Evolutionary conservation across 75 land plant species (phyloP), one percentile per base, ranked within the genome.

Genomic region (Cryptomeria japonica): DNA sequence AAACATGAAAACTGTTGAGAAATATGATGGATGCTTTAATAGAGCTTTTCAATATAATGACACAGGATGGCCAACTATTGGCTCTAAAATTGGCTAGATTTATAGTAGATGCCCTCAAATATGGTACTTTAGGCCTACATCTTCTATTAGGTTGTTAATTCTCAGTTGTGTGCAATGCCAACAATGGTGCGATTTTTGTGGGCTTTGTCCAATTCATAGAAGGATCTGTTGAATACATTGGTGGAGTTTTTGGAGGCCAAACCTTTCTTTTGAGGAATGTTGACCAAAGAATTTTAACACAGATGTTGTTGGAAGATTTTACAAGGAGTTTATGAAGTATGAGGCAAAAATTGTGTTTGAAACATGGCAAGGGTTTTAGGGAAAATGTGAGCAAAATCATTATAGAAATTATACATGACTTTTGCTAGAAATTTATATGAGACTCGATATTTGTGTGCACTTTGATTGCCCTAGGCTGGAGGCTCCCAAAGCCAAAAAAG

Each of bases 1-100:
- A n/a, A n/a, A n/a, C n/a, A n/a, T n/a, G n/a, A 68, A n/a, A 22
- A 68, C 31, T 22, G n/a, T 0, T 9, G 72, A 4, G 6, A 13
- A 5, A 22, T 5, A 68, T 7, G 18, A 95, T 95, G 99, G 97
- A 96, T 44, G 92, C 96, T 38, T 87, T 97, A 88, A 89, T 82
- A 42, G 92, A 95, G 92, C 95, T 97, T 32, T 93, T 93, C 85
- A 96, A 96, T 78, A 90, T 96, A 47, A 90, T 97, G 39, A 94
- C 95, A 42, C 88, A 89, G 86, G 89, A 93, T 70, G 93, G 92
- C 25, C 82, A 85, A 0, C 86, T 90, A 46, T 89, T 70, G 31
- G 88, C 36, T 94, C 94, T 4, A 95, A 94, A 86, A 85, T 94
- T 42, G 86, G 90, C 25, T 93, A 96, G 96, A 89, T 97, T 88